Conservation (phyloP, 805 yeast genomes). For the Brettanomyces nanus region DNA sequence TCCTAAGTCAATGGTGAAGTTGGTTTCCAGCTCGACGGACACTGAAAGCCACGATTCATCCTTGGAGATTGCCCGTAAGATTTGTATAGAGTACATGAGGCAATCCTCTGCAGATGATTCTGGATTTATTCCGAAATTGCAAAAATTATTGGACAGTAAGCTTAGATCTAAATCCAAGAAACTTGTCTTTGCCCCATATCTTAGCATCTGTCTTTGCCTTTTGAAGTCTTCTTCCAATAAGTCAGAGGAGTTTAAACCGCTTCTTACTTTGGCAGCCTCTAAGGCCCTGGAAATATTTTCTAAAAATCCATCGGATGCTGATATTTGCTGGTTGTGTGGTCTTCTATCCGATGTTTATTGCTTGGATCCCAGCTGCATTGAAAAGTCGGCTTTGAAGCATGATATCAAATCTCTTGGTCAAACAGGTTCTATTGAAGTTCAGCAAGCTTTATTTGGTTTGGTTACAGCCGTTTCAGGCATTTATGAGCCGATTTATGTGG, state of each 20-base stretch:
- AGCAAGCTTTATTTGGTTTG: conserved; percentile 11
- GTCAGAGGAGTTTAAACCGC: too few species aligned
- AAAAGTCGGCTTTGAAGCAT: conserved; percentile 2
- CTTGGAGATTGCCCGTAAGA: neutral
- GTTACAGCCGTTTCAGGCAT: conserved; percentile 6
- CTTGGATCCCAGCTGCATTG: neutral
- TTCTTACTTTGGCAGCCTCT: neutral
- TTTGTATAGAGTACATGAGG: neutral
- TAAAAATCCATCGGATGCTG: neutral
- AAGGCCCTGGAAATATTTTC: neutral
- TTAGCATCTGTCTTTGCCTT: neutral
- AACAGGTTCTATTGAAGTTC: conserved; percentile 3
- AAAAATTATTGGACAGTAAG: neutral
- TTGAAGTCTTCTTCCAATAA: neutral
- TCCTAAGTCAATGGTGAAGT: conserved; percentile 6
- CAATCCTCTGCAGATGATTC: neutral
- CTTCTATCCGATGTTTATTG: neutral
- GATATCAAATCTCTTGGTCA: conserved; percentile 10
- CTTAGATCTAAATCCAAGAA: neutral
- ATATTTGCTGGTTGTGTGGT: neutral
- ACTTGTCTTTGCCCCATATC: too few species aligned
- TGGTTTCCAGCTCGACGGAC: conserved; percentile 6
- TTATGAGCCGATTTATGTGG: conserved; percentile 12
- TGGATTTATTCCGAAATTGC: neutral
- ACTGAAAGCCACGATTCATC: neutral